Evolutionary conservation across 768 basidiomycete genomes (phyloP), one percentile per base, ranked within the genome.

Genomic region (Porpolomopsis calyptriformis): DNA sequence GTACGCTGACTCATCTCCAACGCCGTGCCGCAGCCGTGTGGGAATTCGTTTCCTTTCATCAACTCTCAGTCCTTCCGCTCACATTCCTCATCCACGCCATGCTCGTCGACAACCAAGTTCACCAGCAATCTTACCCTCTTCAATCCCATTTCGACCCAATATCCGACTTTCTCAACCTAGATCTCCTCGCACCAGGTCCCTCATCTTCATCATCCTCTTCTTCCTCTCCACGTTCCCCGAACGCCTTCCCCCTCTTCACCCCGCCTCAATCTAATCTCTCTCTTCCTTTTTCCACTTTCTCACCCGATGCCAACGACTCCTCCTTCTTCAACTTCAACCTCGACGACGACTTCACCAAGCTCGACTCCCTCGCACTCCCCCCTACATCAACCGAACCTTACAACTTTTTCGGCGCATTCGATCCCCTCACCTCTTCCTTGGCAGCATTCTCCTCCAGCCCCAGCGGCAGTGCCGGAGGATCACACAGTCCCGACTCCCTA

Each of bases 81-180:
- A 46, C 31, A 18, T 24, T 40, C 24, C 34, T 25, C 37, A 31
- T 37, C 24, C 44, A 16, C 51, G 44, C 37, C 47, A 73, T 72
- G 71, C 67, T 66, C 45, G 66, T 70, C 57, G 70, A 72, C 64
- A 66, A 64, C 38, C 56, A 60, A 8, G 10, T 34, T 16, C 54
- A 61, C 35, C 59, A 48, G 39, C 56, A 53, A 12, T 42, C 48
- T 9, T 50, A 57, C 31, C 46, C 51, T 29, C 47, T 55, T 46
- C 35, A 52, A 46, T 57, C 67, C 31, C 69, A 75, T 53, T 64
- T 82, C 54, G 73, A 70, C 24, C 37, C 36, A 12, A 33, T 47
- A 3, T 4, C 40, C 58, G 80, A 84, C 55, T 73, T 81, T 53
- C 75, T 85, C 64, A 75, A 84, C 59, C 68, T 80, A 41, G 82